Evolutionary conservation across 345 rosid species (phyloP), one percentile per base, ranked within the genome.

Genomic region (Eucalyptus rudis): DNA sequence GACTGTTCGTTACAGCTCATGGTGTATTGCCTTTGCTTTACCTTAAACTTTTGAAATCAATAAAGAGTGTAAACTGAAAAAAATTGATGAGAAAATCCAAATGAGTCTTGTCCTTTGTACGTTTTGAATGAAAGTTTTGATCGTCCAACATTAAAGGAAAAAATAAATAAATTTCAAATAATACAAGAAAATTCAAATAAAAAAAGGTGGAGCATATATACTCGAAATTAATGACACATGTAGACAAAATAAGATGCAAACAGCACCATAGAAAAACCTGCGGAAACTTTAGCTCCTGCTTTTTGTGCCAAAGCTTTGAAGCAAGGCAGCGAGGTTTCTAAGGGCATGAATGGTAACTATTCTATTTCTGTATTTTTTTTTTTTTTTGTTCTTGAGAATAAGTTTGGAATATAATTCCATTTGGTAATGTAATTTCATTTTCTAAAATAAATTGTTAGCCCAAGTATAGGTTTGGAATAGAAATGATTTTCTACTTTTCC

Each of bases 391-490:
- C 43, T 40, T 40, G 43, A 43, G 43, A 43, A 43, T 10, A 56
- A 1, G 3, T 56, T 52, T 7, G 0, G 25, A 71, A 17, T 19
- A 43, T 0, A 52, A 20, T 20, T 52, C 2, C 0, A 0, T 19
- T 52, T 20, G 0, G 5, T 20, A 52, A 7, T 20, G 5, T 6
- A 20, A 52, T 0, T 52, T 52, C 1, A 52, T 52, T 52, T 52
- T 20, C 9, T 52, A 20, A 5, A 7, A 52, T 20, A 3, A 52
- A 20, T 52, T 52, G 20, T 52, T 52, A 52, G 10, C 25, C 1
- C 0, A 8, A 0, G 10, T 7, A 52, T 52, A 52, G 25, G 10
- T 52, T 52, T 20, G 10, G 10, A 52, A 19, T 10, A 52, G 1
- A 52, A 52, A 52, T 52, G 58, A 19, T 52, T 52, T 52, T 52